Conservation (phyloP, 2,329 filamentous ascomycete species). For the Cordyceps pruinosa region DNA sequence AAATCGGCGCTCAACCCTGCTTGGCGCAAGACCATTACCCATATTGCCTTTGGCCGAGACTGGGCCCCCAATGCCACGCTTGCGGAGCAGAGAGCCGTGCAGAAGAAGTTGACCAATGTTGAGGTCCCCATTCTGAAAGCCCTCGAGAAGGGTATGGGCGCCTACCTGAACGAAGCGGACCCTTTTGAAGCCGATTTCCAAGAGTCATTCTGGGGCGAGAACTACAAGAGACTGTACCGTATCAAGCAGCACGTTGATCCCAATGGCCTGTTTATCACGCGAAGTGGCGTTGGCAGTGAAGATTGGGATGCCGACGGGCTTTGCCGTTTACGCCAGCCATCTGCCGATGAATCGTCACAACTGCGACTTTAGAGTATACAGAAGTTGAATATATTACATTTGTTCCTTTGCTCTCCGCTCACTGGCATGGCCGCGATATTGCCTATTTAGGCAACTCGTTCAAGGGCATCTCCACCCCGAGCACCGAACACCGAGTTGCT, state of each 20-base stretch:
- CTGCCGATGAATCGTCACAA: background rate
- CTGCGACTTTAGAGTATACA: background rate
- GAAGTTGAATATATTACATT: background rate
- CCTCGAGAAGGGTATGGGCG: conserved; percentile 20
- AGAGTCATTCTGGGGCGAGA: conserved; percentile 29
- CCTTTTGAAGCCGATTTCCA: conserved; percentile 31
- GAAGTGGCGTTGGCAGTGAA: conserved; percentile 31
- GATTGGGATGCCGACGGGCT: conserved; percentile 24
- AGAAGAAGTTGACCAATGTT: conserved; percentile 24
- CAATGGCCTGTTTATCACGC: conserved; percentile 28
- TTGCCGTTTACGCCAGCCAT: background rate
- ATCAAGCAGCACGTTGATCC: conserved; percentile 31
- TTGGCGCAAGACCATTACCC: conserved; percentile 33
- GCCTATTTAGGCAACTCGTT: background rate
- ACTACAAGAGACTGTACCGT: conserved; percentile 27
- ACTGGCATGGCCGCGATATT: background rate
- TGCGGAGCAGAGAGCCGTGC: conserved; percentile 19
- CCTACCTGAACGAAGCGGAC: conserved; percentile 28
- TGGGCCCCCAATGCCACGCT: conserved; percentile 22
- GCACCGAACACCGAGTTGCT: background rate
- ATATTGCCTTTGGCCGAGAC: conserved; percentile 22
- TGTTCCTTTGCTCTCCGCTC: too few species aligned
- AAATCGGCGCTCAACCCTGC: conserved; percentile 34
- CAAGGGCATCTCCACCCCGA: background rate
- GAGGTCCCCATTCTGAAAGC: conserved; percentile 18